A percentile compares a stretch with the other conserved stretches of the same genome.
These are phyloP conservation scores for Glycine latifolia DNA, from an alignment of 306 rosid species.

Conservation along the genomic window DNA sequence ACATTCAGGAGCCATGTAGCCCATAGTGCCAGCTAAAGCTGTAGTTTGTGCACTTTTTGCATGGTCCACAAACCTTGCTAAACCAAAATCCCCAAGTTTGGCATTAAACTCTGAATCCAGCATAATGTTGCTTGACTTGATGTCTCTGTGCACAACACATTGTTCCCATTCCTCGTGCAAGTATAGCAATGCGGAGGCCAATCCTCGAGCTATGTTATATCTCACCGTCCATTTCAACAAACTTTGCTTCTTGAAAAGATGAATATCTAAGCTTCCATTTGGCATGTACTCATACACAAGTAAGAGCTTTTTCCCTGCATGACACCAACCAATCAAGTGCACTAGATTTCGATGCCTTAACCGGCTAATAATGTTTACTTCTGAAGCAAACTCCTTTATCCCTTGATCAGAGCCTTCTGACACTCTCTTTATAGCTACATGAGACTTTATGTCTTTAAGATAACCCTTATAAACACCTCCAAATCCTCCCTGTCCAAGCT, in stretches of 20 bases:
- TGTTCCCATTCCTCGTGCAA: slow-evolving; percentile 57
- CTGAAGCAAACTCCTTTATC: slow-evolving; percentile 53
- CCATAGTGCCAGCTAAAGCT: slow-evolving; percentile 52
- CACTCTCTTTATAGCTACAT: slow-evolving; percentile 53
- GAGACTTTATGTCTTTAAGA: slow-evolving; percentile 31
- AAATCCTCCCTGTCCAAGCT: slow-evolving; percentile 60
- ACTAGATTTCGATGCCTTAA: slow-evolving; percentile 57
- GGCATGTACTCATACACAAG: slow-evolving; percentile 56
- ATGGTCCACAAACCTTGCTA: slow-evolving; percentile 57
- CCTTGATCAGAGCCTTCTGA: slow-evolving; percentile 52
- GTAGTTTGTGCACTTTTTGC: slow-evolving; percentile 49
- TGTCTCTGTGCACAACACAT: slow-evolving; percentile 56
- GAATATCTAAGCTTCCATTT: slow-evolving; percentile 57
- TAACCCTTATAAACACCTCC: slow-evolving; percentile 56
- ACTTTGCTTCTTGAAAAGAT: slow-evolving; percentile 44
- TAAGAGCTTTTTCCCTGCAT: slow-evolving; percentile 37
- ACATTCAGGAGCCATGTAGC: slow-evolving; percentile 59
- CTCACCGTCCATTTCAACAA: slow-evolving; percentile 46
- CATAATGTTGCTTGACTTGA: slow-evolving; percentile 59
- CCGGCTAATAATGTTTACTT: slow-evolving; percentile 48
- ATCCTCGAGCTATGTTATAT: slow-evolving; percentile 47
- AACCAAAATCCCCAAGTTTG: slow-evolving; percentile 57
- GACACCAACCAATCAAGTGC: slow-evolving; percentile 59
- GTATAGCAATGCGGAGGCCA: slow-evolving; percentile 52
- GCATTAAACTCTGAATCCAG: slow-evolving; percentile 57